Base-by-base conservation (phyloP, 73 alveolate species). In the Paramecium biaurelia region DNA sequence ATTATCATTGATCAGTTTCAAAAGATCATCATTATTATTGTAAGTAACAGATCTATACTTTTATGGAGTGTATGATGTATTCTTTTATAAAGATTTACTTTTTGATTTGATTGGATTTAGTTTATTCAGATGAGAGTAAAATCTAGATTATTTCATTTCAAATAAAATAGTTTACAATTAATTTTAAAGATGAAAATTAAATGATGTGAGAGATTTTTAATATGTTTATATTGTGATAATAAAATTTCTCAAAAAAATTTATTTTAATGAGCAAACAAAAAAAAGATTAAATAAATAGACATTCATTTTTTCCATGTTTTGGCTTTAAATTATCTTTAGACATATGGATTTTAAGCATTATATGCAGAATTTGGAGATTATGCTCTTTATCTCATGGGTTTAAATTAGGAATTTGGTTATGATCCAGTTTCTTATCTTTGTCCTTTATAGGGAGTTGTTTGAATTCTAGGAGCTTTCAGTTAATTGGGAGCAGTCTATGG, bases 371-470 rank as follows among this genome's bases (percentile, higher is more conserved):
- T 79, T 6, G 90, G 90, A 21, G 90, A 79, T 30, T 41, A 47
- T 26, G 90, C 90, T 79, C 90, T 79, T 45, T 79, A 79, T 79
- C 90, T 79, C 70, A 24, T 41, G 2, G 87, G 87, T 79, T 79
- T 79, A 43, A 79, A 79, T 24, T 79, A 79, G 0, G 74, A 23
- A 79, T 41, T 47, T n/a, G 90, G 90, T 41, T 43, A 47, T 12
- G 30, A 21, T 9, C 34, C 45, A 14, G 90, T 38, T 6, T 74
- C 87, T n/a, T 74, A 37, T 37, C 87, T 79, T 43, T 45, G 49
- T 0, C 56, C 56, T 45, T 79, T 79, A 34, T 79, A 79, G 7
- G 90, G 90, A 43, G 90, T 79, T 3, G 56, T 41, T 79, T 79
- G 15, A 2, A 79, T 24, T 26, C 90, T 38, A 0, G 90, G 90